These are phyloP conservation scores for Acer campestre DNA, from an alignment of 345 rosid genomes.

Conservation along the genomic window DNA sequence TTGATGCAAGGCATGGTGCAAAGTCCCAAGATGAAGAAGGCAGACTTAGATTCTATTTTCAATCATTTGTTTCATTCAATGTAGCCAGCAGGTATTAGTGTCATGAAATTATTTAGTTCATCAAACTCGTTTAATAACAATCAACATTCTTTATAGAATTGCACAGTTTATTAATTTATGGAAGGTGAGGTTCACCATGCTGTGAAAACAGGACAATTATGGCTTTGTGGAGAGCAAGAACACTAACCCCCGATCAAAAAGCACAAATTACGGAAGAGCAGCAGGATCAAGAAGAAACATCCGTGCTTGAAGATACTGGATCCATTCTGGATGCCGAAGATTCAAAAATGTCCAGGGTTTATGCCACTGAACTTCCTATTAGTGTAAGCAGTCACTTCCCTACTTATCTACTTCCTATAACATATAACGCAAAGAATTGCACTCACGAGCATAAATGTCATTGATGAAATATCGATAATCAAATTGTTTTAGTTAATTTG, in stretches of 20 bases:
- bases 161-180: neutral
- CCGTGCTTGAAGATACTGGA: constrained; percentile 39
- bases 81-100: constrained; percentile 63
- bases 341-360: constrained; percentile 51
- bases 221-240: constrained; percentile 87
- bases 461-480: too few relatives aligned
- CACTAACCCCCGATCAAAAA: constrained; percentile 53
- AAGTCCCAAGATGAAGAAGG: constrained; percentile 84
- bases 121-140: neutral
- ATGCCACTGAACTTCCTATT: constrained; percentile 59
- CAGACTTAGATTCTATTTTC: constrained; percentile 68
- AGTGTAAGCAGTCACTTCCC: constrained; percentile 40
- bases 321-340: constrained; percentile 41
- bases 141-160: neutral
- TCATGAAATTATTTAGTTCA: neutral
- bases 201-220: constrained; percentile 62
- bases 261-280: constrained; percentile 64
- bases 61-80: constrained; percentile 78
- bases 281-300: constrained; percentile 42
- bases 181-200: constrained; percentile 17
- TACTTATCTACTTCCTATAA: constrained; percentile 3
- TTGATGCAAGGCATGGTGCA: constrained; percentile 79
- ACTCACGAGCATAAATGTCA: neutral
- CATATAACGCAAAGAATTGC: neutral
- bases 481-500: neutral